Base-by-base conservation (phyloP, 306 rosid genomes). In the Vachellia pachyceras region DNA sequence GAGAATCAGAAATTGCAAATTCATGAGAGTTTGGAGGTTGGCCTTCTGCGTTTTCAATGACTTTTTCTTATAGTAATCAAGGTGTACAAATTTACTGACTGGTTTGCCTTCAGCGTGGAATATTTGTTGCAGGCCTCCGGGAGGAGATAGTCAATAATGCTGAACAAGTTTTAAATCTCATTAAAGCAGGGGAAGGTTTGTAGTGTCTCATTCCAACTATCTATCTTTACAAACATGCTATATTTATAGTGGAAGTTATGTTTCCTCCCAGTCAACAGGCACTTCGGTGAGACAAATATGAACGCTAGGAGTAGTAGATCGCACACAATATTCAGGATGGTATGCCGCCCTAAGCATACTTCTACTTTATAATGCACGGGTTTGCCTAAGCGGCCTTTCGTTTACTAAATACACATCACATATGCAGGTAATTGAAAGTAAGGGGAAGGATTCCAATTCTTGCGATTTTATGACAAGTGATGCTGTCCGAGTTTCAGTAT, bases 271-370 rank as follows among this genome's bases (percentile, higher is more conserved):
- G 99, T 85, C 73, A 93, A 95, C 76, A 91, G 97, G 84, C 98
- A 95, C 83, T 95, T 95, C 77, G 98, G 99, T 46, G 97, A 95
- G 88, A 95, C 98, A 45, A 95, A 91, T 85, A 95, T 95, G 96
- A 95, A 95, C 80, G 92, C 77, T 41, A 88, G 95, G 84, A 95
- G 99, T 86, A 95, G 99, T 82, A 91, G 99, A 76, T 95, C 99
- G 5, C 99, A 95, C 87, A 93, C 97, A 76, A 93, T 95, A 88
- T 95, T 95, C 81, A 88, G 99, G 88, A 93, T 95, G 99, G 99
- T 95, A 75, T 42, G 86, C 77, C 77, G 6, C 37, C 60, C 45
- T 66, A 72, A 42, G 63, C 72, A n/a, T 36, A 14, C 54, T 52
- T 13, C 57, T 52, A 8, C 39, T 45, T 69, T 76, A 55, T 23